Evolutionary conservation across 2,329 filamentous ascomycete genomes (phyloP), one percentile per base, ranked within the genome.

Genomic region (Xylariales sp.): DNA sequence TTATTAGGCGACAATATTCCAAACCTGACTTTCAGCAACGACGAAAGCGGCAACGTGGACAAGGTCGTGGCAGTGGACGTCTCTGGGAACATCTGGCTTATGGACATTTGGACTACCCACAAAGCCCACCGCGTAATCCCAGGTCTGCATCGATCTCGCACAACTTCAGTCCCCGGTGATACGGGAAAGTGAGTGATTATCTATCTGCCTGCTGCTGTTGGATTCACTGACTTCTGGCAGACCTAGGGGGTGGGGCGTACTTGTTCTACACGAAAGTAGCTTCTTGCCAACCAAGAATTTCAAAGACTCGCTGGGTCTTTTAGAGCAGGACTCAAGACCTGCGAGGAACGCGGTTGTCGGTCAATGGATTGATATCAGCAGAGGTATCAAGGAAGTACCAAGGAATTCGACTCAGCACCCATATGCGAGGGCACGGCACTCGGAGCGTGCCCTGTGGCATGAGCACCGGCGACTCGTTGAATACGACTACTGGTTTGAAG

Each of bases 11-110:
- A 59, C 25, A 80, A 80, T 33, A 64, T 79, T 2, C 76, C 76
- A 5, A 74, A 69, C 39, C 56, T 80, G n/a, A 60, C 66, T 19
- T 78, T 80, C 46, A 52, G 67, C 37, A 68, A 70, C 39, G 65
- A 74, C 43, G 47, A 57, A 1, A 29, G 62, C 2, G 76, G 76
- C 2, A 51, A 67, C 3, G 76, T 74, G 3, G 65, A 73, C 4
- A 71, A 69, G 46, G 53, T 80, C 1, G 64, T 68, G 18, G 75
- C 70, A 1, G 56, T 76, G 18, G 76, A 79, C 32, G 71, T 80
- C 28, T 52, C 57, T 9, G 76, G 73, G 2, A 56, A 48, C 8
- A 51, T 68, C 5, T 79, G 71, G 69, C 45, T 78, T 10, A 62
- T 74, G 31, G 63, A 75, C 31, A 76, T 80, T 11, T 80, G 74